A percentile compares a stretch with the other conserved stretches of the same genome.
phyloP scores from a whole-genome alignment of 2,329 filamentous ascomycete species.

The Ampelomyces quisqualis region DNA sequence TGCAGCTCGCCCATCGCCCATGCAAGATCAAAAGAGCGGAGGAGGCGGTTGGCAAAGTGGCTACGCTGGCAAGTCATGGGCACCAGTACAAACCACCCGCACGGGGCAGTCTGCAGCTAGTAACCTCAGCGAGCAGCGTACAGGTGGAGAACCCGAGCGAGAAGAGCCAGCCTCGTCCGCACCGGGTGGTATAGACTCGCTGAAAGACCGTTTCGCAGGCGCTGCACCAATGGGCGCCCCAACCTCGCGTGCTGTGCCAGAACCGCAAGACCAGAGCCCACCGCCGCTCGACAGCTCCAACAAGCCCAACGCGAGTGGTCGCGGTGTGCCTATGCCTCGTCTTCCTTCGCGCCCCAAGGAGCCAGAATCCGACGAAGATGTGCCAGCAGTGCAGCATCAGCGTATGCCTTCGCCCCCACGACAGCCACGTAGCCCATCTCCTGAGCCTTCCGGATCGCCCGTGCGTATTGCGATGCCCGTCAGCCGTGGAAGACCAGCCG shows the following conservation, averaged over 20 bases:
- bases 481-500: slow-evolving; percentile 58
- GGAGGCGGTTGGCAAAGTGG: slow-evolving; percentile 82
- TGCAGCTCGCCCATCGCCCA: slow-evolving; percentile 23
- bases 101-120: slow-evolving; percentile 64
- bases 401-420: slow-evolving; percentile 47
- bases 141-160: slow-evolving; percentile 55
- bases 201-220: slow-evolving; percentile 81
- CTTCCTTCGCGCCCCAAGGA: slow-evolving; percentile 62
- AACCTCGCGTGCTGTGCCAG: slow-evolving; percentile 44
- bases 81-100: slow-evolving; percentile 71
- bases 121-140: slow-evolving; percentile 61
- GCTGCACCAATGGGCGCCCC: slow-evolving; percentile 60
- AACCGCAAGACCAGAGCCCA: slow-evolving; percentile 51
- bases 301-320: slow-evolving; percentile 63
- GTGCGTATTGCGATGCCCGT: slow-evolving; percentile 86
- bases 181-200: slow-evolving; percentile 66
- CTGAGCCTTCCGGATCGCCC: slow-evolving; percentile 66
- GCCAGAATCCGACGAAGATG: slow-evolving; percentile 47
- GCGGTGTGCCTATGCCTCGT: slow-evolving; percentile 76
- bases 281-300: slow-evolving; percentile 66
- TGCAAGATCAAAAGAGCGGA: slow-evolving; percentile 67
- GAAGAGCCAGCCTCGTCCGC: slow-evolving; percentile 57
- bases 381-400: slow-evolving; percentile 57
- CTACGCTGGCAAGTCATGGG: slow-evolving; percentile 89
- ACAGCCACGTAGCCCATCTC: slow-evolving; percentile 48